A percentile compares a stretch with the other conserved stretches of the same genome.
Evolutionary conservation across 768 basidiomycete genomes (phyloP).

Genomic region (Boletus tomentosulus): DNA sequence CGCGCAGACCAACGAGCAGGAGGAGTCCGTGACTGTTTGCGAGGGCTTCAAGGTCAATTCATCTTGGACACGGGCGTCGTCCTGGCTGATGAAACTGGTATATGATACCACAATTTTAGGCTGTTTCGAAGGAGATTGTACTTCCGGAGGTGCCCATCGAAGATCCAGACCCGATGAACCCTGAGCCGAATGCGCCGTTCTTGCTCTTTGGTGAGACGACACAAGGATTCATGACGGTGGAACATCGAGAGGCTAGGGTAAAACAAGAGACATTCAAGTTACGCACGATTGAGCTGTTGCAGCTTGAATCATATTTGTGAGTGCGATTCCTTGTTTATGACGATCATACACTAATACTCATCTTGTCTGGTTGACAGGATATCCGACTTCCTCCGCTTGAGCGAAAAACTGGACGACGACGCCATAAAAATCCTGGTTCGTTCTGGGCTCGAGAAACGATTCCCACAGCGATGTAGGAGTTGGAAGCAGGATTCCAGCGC

Average conservation of each 20-base stretch:
- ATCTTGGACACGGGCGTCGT: background rate
- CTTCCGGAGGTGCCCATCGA: conserved; percentile 8
- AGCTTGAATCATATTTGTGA: conserved; percentile 21
- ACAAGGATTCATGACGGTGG: conserved; percentile 38
- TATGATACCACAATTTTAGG: background rate
- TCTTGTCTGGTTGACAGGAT: conserved; percentile 8
- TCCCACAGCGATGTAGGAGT: conserved; percentile 11
- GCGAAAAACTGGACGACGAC: conserved; percentile 20
- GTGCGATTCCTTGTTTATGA: background rate
- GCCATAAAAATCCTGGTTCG: conserved; percentile 25
- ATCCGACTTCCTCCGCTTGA: conserved; percentile 22
- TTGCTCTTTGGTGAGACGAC: conserved; percentile 38
- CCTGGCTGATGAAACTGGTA: background rate
- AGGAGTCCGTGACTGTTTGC: conserved; percentile 42
- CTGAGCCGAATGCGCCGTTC: conserved; percentile 16
- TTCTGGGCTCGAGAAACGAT: conserved; percentile 29
- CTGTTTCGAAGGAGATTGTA: conserved; percentile 9
- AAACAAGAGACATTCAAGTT: background rate
- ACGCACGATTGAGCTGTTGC: background rate
- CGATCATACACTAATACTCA: background rate
- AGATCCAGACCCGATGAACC: conserved; percentile 3
- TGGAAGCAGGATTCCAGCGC: conserved; percentile 21
- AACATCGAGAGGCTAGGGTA: conserved; percentile 15
- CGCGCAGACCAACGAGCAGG: conserved; percentile 50
- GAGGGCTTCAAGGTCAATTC: conserved; percentile 44